A percentile compares a stretch with the other conserved stretches of the same genome.
phyloP scores from a whole-genome alignment of 106 monocot genomes.

The Gastrodia elata region DNA sequence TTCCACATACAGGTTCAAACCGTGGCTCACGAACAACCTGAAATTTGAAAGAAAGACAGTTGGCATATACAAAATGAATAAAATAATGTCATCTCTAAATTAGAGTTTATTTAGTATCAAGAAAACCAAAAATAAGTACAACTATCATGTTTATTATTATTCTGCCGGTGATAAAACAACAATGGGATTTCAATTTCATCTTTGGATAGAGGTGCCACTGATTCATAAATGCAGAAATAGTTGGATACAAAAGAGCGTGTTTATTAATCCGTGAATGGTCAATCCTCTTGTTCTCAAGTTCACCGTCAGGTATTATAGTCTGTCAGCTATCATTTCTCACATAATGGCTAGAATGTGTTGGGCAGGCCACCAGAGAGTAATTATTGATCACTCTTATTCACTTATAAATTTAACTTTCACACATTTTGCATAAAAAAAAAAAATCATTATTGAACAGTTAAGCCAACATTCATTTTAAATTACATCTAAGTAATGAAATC shows the following conservation, averaged over 20 bases:
- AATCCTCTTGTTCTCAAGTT: not conserved
- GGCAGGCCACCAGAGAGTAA: too few species aligned
- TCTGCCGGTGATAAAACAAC: not conserved
- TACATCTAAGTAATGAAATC: not conserved
- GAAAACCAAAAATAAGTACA: not conserved
- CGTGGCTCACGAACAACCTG: slow-evolving; percentile 66
- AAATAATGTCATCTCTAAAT: not conserved
- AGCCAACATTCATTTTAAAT: not conserved
- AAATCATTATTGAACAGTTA: not conserved
- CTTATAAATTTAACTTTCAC: not conserved
- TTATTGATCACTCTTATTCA: too few species aligned
- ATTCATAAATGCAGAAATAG: not conserved
- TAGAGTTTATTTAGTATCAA: not conserved
- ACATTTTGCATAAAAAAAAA: not conserved
- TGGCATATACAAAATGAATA: not conserved
- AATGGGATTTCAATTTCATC: not conserved
- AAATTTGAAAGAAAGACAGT: slow-evolving; percentile 5
- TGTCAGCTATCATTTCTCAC: not conserved
- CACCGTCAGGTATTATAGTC: not conserved
- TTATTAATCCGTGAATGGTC: not conserved
- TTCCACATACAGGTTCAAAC: slow-evolving; percentile 64
- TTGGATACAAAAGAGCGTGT: not conserved
- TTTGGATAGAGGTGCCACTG: too few species aligned
- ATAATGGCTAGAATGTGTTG: not conserved
- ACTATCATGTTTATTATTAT: not conserved